Evolutionary conservation across 2,329 filamentous ascomycete species (phyloP).

Genomic region (Chalaropsis thielavioides): DNA sequence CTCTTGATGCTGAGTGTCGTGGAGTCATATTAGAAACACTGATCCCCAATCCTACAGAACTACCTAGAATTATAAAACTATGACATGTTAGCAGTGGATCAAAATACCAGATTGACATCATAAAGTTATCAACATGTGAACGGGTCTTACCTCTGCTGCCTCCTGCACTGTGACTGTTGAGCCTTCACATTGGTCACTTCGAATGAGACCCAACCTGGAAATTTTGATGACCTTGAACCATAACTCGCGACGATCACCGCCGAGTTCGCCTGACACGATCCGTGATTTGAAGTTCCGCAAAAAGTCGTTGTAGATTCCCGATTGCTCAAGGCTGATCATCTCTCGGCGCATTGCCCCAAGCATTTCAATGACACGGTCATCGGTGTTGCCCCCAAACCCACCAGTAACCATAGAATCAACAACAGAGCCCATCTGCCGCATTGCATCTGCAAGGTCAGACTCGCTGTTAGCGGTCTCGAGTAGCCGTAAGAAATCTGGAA

Average conservation of each 20-base stretch:
- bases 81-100: neutral
- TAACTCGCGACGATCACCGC: constrained; percentile 65
- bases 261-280: constrained; percentile 52
- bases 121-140: neutral
- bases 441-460: constrained; percentile 48
- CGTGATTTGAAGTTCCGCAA: constrained; percentile 56
- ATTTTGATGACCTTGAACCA: constrained; percentile 57
- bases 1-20: neutral
- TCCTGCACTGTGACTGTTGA: constrained; percentile 56
- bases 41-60: constrained; percentile 19
- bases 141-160: constrained; percentile 42
- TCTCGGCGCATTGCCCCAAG: constrained; percentile 66
- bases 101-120: neutral
- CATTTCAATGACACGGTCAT: constrained; percentile 60
- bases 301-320: constrained; percentile 61
- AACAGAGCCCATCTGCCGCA: constrained; percentile 60
- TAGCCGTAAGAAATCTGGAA: constrained; percentile 81
- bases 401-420: constrained; percentile 53
- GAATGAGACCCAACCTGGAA: constrained; percentile 58
- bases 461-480: constrained; percentile 47
- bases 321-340: constrained; percentile 60
- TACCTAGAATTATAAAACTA: constrained; percentile 26
- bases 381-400: constrained; percentile 62
- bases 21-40: constrained; percentile 16
- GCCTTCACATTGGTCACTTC: constrained; percentile 43